Conservation (phyloP, 768 basidiomycete species). For the Lepiota brunneoincarnata region DNA sequence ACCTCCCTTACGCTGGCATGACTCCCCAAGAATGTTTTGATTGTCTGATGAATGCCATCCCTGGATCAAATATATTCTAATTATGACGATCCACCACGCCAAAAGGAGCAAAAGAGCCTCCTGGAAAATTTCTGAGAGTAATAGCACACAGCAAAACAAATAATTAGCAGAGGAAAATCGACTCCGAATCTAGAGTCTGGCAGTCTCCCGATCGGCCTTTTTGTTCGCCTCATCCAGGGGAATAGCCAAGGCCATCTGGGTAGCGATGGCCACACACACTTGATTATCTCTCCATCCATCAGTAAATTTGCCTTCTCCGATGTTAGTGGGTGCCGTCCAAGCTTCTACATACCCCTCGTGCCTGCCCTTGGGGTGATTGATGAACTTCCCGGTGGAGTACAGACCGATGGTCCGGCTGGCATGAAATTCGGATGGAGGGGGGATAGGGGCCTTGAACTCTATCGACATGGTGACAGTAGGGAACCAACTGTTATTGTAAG, state of each 20-base stretch:
- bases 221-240: slow-evolving; percentile 38
- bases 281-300: slow-evolving; percentile 61
- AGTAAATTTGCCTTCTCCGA: slow-evolving; percentile 40
- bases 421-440: slow-evolving; percentile 35
- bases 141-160: not conserved
- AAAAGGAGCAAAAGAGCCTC: too few species aligned
- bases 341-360: slow-evolving; percentile 61
- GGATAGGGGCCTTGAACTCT: slow-evolving; percentile 63
- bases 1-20: too few species aligned
- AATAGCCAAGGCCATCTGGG: slow-evolving; percentile 56
- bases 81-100: too few species aligned
- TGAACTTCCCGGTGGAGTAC: slow-evolving; percentile 50
- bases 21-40: too few species aligned
- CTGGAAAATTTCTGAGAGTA: not conserved
- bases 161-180: not conserved
- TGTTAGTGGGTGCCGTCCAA: slow-evolving; percentile 61
- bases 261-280: slow-evolving; percentile 59
- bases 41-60: too few species aligned
- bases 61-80: too few species aligned
- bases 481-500: slow-evolving; percentile 45
- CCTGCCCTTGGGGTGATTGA: slow-evolving; percentile 50
- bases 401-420: slow-evolving; percentile 55
- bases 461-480: slow-evolving; percentile 60
- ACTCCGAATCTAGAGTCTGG: slow-evolving; percentile 15
- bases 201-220: slow-evolving; percentile 21